Evolutionary conservation across 75 land plant genomes (phyloP).

Genomic region (Cryptomeria japonica): DNA sequence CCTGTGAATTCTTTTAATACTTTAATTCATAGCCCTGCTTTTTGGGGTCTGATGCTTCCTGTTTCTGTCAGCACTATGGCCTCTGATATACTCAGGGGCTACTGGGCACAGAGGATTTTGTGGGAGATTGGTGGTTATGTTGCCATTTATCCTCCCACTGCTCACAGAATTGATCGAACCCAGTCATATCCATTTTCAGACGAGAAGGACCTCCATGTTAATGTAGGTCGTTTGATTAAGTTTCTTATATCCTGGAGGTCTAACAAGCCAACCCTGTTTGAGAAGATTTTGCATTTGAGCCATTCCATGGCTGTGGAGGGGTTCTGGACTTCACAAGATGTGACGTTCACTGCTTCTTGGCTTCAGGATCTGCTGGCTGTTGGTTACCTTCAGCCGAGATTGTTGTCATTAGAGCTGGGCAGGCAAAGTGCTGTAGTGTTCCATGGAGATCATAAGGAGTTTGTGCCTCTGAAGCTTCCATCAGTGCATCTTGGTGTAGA

Average conservation of each 20-base stretch:
- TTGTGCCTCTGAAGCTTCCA: slow-evolving; percentile 81
- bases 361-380: slow-evolving; percentile 90
- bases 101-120: slow-evolving; percentile 92
- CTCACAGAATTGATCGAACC: slow-evolving; percentile 50
- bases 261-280: slow-evolving; percentile 60
- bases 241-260: slow-evolving; percentile 87
- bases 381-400: slow-evolving; percentile 87
- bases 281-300: slow-evolving; percentile 79
- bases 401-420: slow-evolving; percentile 71
- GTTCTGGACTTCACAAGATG: slow-evolving; percentile 86
- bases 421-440: slow-evolving; percentile 49
- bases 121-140: slow-evolving; percentile 96
- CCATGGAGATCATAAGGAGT: slow-evolving; percentile 73
- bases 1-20: slow-evolving; percentile 94
- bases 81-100: slow-evolving; percentile 88
- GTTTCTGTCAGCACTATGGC: slow-evolving; percentile 85
- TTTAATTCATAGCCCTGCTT: slow-evolving; percentile 71
- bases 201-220: slow-evolving; percentile 90
- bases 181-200: slow-evolving; percentile 71
- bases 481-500: slow-evolving; percentile 92
- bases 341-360: slow-evolving; percentile 85
- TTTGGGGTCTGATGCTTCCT: slow-evolving; percentile 95
- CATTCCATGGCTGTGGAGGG: slow-evolving; percentile 86
- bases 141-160: slow-evolving; percentile 86
- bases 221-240: slow-evolving; percentile 67